Percentiles rank a stretch among this genome's conserved stretches.
Conservation (phyloP, 345 rosid species). For the Acer saccharum region DNA sequence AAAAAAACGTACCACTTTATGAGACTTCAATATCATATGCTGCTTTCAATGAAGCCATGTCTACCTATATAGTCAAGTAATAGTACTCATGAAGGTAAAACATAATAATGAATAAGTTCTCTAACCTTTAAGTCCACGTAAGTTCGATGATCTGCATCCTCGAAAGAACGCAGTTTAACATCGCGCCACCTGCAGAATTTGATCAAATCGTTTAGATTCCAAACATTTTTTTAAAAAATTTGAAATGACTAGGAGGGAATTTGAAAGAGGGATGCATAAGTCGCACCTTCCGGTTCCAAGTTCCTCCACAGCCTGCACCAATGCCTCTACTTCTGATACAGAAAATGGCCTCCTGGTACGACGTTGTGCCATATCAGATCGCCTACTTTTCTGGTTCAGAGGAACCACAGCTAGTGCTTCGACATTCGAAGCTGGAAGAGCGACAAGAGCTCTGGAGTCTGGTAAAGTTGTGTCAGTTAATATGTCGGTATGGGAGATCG, state of each 20-base stretch:
- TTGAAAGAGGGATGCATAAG: not conserved
- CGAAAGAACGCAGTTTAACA: conserved; percentile 73
- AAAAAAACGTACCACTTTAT: too few relatives aligned
- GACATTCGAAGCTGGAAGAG: conserved; percentile 48
- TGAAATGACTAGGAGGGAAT: not conserved
- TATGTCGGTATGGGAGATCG: conserved; percentile 42
- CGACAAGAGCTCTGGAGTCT: conserved; percentile 75
- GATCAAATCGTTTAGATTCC: conserved; percentile 13
- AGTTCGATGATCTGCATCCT: conserved; percentile 72
- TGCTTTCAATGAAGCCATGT: not conserved
- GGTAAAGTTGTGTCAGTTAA: conserved; percentile 45
- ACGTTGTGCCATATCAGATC: conserved; percentile 81
- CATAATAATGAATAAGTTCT: not conserved
- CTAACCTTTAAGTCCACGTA: conserved; percentile 86
- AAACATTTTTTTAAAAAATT: not conserved
- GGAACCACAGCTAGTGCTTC: conserved; percentile 75
- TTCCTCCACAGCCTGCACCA: conserved; percentile 88
- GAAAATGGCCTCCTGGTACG: conserved; percentile 97
- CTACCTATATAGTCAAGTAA: too few relatives aligned
- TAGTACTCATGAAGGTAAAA: not conserved
- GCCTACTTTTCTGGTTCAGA: conserved; percentile 59
- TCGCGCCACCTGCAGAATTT: conserved; percentile 77
- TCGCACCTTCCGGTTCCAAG: conserved; percentile 95
- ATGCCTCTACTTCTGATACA: conserved; percentile 92
- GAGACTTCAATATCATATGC: not conserved